Evolutionary conservation across 257 asterid species (phyloP).

Genomic region (Sherardia arvensis): DNA sequence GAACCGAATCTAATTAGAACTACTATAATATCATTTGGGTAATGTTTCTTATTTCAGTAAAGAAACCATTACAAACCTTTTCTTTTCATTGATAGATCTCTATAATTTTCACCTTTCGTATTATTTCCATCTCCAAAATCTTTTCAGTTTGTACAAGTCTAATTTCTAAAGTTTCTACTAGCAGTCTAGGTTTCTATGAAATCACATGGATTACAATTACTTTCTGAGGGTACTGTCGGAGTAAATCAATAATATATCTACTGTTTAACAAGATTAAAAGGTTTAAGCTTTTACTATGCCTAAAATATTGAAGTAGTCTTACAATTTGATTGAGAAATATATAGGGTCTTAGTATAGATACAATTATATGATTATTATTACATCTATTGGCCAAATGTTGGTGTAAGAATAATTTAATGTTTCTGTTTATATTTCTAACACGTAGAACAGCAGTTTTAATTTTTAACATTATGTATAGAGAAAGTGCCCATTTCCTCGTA

Average conservation of each 20-base stretch:
- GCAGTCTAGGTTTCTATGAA: background rate
- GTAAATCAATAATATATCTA: background rate
- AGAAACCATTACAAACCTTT: background rate
- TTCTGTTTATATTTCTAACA: background rate
- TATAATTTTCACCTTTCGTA: background rate
- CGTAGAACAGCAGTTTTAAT: background rate
- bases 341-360: background rate
- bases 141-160: background rate
- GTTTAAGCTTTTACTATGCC: background rate
- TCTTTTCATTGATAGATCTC: slow-evolving; percentile 1
- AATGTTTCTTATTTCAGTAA: slow-evolving; percentile 23
- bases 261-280: background rate
- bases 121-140: background rate
- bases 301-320: background rate
- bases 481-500: background rate
- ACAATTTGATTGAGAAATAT: background rate
- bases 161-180: background rate
- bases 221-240: background rate
- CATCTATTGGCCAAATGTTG: background rate
- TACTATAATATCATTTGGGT: slow-evolving; percentile 73
- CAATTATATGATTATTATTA: background rate
- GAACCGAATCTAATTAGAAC: slow-evolving; percentile 53
- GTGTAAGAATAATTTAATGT: background rate
- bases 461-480: background rate
- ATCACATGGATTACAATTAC: background rate